A percentile compares a stretch with the other conserved stretches of the same genome.
Conservation (phyloP, 164 flowering plant genomes). For the Magnolia kwangsiensis region DNA sequence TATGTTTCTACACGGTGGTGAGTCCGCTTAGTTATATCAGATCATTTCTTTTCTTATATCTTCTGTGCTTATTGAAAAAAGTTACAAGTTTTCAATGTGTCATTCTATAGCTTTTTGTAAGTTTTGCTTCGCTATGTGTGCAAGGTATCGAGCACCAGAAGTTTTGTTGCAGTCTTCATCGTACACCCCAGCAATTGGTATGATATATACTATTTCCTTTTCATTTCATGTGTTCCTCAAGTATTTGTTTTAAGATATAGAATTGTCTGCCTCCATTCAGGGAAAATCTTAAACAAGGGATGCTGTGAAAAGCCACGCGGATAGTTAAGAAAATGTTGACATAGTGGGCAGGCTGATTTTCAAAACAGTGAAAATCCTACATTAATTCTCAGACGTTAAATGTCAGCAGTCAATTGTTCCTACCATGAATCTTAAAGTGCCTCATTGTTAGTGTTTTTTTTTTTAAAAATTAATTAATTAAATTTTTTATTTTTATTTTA, state of each 20-base stretch:
- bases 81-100: not conserved
- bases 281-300: no score
- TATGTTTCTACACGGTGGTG: slow-evolving; percentile 91
- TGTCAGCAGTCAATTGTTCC: no score
- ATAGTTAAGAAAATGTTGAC: no score
- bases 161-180: slow-evolving; percentile 69
- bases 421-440: no score
- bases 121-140: slow-evolving; percentile 12
- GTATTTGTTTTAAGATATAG: not conserved
- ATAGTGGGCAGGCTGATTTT: no score
- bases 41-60: not conserved
- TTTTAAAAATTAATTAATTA: no score
- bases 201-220: not conserved
- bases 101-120: not conserved
- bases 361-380: no score
- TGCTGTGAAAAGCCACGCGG: no score
- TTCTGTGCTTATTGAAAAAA: not conserved
- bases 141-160: slow-evolving; percentile 98
- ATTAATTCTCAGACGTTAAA: no score
- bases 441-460: no score
- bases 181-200: slow-evolving; percentile 88
- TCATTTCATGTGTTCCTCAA: not conserved
- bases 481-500: no score
- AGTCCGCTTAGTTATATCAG: slow-evolving; percentile 16
- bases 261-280: not conserved